Conservation (phyloP, 495 filamentous ascomycete species). For the Penicillium chermesinum region DNA sequence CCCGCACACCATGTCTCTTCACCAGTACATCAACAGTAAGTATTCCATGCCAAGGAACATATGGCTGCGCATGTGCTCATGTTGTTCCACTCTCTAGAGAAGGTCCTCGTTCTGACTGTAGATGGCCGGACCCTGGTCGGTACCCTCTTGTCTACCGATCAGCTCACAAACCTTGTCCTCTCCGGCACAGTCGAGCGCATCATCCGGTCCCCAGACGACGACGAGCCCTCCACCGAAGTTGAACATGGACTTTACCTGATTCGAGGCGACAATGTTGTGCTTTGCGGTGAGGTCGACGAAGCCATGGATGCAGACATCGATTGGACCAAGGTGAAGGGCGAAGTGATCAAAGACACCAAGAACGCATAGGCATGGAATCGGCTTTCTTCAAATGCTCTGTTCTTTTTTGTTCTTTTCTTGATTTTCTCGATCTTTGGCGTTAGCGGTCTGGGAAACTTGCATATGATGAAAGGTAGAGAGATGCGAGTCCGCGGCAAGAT, state of each 20-base stretch:
- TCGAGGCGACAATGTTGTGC: conserved; percentile 89
- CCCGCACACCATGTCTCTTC: conserved; percentile 54
- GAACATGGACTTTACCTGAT: conserved; percentile 87
- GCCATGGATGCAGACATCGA: conserved; percentile 81
- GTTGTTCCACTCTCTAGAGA: conserved; percentile 52
- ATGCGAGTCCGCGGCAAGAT: background rate
- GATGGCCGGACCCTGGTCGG: conserved; percentile 89
- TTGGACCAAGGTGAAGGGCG: conserved; percentile 84
- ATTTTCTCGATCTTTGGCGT: background rate
- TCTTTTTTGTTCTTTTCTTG: conserved; percentile 5
- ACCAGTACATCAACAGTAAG: conserved; percentile 63
- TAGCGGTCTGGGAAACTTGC: background rate
- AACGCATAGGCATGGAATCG: conserved; percentile 50
- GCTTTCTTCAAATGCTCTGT: background rate
- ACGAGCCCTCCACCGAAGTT: conserved; percentile 73
- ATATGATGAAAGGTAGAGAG: background rate
- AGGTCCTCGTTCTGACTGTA: conserved; percentile 83
- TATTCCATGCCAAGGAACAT: background rate
- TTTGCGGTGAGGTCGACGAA: conserved; percentile 86
- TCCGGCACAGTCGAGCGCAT: conserved; percentile 81
- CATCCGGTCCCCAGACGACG: conserved; percentile 76
- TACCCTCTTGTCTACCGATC: conserved; percentile 78
- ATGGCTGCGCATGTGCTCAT: background rate
- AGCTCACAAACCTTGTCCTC: conserved; percentile 89
- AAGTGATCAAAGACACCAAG: conserved; percentile 77